phyloP scores from a whole-genome alignment of 2,329 filamentous ascomycete species.

The Cryphonectria parasitica region DNA sequence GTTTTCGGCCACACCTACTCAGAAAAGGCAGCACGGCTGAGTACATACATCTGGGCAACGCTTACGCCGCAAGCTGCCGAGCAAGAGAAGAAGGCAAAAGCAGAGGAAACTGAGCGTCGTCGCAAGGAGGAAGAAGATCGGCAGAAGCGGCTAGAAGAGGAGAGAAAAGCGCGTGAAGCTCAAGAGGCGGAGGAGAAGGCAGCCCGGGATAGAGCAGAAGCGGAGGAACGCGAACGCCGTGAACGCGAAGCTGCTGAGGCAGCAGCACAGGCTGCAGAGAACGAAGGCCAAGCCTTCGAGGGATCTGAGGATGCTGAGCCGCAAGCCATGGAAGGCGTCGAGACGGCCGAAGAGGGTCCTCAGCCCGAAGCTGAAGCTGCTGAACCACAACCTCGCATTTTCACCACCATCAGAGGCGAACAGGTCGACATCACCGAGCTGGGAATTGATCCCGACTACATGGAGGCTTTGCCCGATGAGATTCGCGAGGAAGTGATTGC shows the following conservation, averaged over 20 bases:
- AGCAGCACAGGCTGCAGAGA: constrained; percentile 45
- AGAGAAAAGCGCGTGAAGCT: constrained; percentile 68
- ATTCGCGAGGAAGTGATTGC: constrained; percentile 95
- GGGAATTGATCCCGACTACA: constrained; percentile 91
- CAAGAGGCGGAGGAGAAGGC: constrained; percentile 72
- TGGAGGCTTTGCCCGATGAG: constrained; percentile 96
- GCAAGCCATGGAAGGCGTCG: constrained; percentile 66
- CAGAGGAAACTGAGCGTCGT: constrained; percentile 55
- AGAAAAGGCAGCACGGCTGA: constrained; percentile 71
- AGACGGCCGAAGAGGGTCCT: constrained; percentile 47
- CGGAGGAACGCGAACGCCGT: constrained; percentile 67
- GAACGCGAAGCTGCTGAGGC: constrained; percentile 65
- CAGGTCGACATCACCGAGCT: constrained; percentile 92
- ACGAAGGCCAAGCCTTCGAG: constrained; percentile 45
- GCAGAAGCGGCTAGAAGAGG: constrained; percentile 67
- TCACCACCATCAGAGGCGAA: constrained; percentile 82
- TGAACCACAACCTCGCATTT: constrained; percentile 66
- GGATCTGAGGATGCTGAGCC: constrained; percentile 45
- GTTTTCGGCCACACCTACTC: constrained; percentile 72
- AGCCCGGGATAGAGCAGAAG: constrained; percentile 69
- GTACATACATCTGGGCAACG: constrained; percentile 69
- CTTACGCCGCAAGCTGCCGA: constrained; percentile 86
- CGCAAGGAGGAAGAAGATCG: constrained; percentile 61
- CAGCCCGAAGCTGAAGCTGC: constrained; percentile 44
- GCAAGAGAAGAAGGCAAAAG: constrained; percentile 73